These are phyloP conservation scores for Penicillium ucsense DNA, from an alignment of 495 filamentous ascomycete species.

Conservation along the genomic window DNA sequence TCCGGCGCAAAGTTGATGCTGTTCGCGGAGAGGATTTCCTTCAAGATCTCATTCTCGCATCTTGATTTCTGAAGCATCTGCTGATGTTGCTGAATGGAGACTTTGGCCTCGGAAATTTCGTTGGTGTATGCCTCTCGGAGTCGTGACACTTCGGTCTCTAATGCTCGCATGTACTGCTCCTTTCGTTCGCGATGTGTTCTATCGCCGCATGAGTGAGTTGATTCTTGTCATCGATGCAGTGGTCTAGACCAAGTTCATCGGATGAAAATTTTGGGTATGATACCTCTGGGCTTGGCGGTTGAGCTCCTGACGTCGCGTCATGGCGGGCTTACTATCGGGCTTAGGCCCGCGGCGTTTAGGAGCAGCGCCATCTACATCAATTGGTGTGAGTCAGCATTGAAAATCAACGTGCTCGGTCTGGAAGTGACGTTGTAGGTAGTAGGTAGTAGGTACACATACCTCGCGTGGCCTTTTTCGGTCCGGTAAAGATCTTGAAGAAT, in stretches of 20 bases:
- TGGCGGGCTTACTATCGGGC: slow-evolving; percentile 88
- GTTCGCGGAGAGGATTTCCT: slow-evolving; percentile 60
- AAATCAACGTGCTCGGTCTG: too few species aligned
- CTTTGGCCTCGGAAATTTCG: slow-evolving; percentile 30
- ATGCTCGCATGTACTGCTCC: slow-evolving; percentile 86
- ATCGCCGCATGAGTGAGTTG: background rate
- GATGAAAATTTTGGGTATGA: background rate
- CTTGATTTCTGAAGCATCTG: slow-evolving; percentile 29
- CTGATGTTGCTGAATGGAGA: slow-evolving; percentile 31
- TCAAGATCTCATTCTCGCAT: slow-evolving; percentile 66
- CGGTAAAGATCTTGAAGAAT: slow-evolving; percentile 29
- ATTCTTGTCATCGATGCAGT: too few species aligned
- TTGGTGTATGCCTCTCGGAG: slow-evolving; percentile 41
- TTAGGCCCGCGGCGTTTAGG: slow-evolving; percentile 90
- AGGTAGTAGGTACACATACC: slow-evolving; percentile 13
- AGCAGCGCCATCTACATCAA: slow-evolving; percentile 60
- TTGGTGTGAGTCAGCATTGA: too few species aligned
- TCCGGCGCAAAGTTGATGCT: slow-evolving; percentile 51
- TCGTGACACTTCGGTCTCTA: slow-evolving; percentile 81
- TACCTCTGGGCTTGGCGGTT: slow-evolving; percentile 96
- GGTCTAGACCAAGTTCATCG: too few species aligned
- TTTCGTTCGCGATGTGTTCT: slow-evolving; percentile 96
- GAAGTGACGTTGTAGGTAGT: background rate
- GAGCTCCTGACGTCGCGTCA: slow-evolving; percentile 87
- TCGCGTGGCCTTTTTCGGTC: slow-evolving; percentile 27